These are phyloP conservation scores for Thalassiosira hispida DNA, from an alignment of 352 stramenopile genomes.

Conservation along the genomic window DNA sequence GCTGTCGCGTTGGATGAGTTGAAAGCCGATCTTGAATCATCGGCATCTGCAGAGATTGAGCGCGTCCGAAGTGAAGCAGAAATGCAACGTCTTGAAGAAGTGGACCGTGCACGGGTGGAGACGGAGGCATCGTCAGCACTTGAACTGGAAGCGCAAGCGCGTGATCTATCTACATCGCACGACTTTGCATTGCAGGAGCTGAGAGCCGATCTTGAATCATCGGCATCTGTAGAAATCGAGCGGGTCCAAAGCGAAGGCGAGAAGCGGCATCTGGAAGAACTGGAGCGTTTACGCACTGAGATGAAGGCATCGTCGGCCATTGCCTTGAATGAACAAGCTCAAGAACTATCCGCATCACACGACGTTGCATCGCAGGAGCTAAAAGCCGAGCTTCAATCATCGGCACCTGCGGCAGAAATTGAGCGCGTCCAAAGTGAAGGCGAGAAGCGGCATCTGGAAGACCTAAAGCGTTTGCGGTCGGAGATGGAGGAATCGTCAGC, in stretches of 20 bases:
- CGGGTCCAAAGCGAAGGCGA: not conserved
- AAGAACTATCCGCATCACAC: conserved; percentile 21
- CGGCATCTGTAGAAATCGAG: not conserved
- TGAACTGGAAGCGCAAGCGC: conserved; percentile 6
- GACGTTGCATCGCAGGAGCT: conserved; percentile 15
- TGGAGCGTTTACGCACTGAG: conserved; percentile 1
- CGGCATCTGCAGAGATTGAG: not conserved
- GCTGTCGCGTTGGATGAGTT: not conserved
- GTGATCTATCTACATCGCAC: not conserved
- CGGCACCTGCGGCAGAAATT: conserved; percentile 7
- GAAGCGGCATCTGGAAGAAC: not conserved
- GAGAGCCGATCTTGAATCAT: not conserved
- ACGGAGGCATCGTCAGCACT: conserved; percentile 19
- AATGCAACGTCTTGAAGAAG: not conserved
- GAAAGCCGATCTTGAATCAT: not conserved
- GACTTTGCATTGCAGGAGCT: not conserved
- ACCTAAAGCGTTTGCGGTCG: not conserved
- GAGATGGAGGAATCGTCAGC: conserved; percentile 19
- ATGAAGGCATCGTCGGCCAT: not conserved
- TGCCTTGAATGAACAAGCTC: not conserved
- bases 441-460: not conserved
- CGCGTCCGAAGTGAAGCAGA: not conserved
- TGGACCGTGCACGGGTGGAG: not conserved
- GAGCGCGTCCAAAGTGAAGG: conserved; percentile 7
- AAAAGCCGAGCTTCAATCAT: conserved; percentile 1